Percentiles rank a stretch among this genome's conserved stretches.
These are phyloP conservation scores for Daedaleopsis sinensis DNA, from an alignment of 768 basidiomycete genomes.

Conservation along the genomic window DNA sequence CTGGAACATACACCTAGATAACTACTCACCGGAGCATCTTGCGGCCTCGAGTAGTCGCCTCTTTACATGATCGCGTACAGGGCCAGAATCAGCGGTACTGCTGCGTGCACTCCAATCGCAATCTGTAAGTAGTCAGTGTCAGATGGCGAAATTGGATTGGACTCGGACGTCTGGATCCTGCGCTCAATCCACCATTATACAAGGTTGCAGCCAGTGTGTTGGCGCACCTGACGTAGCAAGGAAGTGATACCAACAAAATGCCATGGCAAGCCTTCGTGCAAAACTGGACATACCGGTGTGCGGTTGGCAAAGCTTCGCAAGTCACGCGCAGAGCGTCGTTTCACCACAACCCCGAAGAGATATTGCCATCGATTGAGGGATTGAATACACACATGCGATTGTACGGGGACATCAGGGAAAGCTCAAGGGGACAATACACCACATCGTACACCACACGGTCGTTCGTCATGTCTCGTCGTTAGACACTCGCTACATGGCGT, in stretches of 20 bases:
- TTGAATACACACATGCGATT: constrained; percentile 22
- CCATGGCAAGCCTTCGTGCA: no score
- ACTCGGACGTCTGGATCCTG: not conserved
- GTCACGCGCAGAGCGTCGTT: not conserved
- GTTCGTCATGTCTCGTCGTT: constrained; percentile 15
- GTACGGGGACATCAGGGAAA: constrained; percentile 11
- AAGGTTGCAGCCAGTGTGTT: no score
- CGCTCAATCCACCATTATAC: not conserved
- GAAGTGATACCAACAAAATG: no score
- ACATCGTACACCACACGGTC: constrained; percentile 26
- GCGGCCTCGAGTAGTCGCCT: no score
- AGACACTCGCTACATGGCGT: constrained; percentile 53
- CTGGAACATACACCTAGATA: no score
- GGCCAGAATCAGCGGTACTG: not conserved
- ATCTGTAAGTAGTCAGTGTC: not conserved
- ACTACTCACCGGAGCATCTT: no score
- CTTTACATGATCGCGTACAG: not conserved
- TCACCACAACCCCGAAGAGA: constrained; percentile 1
- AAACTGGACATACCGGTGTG: no score
- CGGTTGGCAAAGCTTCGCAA: not conserved
- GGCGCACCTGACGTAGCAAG: no score
- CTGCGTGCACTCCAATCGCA: not conserved
- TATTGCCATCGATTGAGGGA: constrained; percentile 15
- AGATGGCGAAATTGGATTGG: no score
- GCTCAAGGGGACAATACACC: constrained; percentile 22